Evolutionary conservation across 495 filamentous ascomycete species (phyloP), one percentile per base, ranked within the genome.

Genomic region (Parmelia sp.): DNA sequence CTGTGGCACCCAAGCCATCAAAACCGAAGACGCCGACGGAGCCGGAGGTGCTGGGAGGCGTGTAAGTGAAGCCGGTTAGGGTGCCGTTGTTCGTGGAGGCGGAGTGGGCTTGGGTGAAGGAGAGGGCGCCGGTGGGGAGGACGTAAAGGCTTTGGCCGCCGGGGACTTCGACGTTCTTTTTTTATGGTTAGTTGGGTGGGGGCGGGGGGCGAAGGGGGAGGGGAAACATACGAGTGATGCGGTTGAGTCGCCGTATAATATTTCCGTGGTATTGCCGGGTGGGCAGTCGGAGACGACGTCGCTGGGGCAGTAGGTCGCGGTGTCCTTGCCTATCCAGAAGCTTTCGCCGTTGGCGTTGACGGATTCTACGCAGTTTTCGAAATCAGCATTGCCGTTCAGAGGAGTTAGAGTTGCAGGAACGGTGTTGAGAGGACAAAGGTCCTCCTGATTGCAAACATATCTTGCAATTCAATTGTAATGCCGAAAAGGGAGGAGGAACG

Each of bases 281-380:
- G 60, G 60, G 23, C 60, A 62, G 17, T 62, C 36, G 3, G 47
- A 15, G 7, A 42, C 60, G 23, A n/a, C 45, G 4, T 49, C 23
- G 17, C 19, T 17, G 31, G 58, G 58, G 40, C 60, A 62, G 45
- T 42, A 62, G 47, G 15, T 42, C 4, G 39, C 21, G 3, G 60
- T 39, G 19, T 49, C 33, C 40, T 62, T 62, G 36, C 60, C 60
- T 25, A 62, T 62, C 60, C 60, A 62, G 60, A 62, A 62, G 17
- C 33, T 21, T 49, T 37, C 47, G 37, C 39, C 39, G 36, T 62
- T 62, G 36, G 60, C 60, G 37, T 62, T 62, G 36, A 62, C 53
- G 36, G 60, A 2, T 23, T 25, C n/a, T n/a, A n/a, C n/a, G n/a
- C n/a, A n/a, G n/a, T n/a, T n/a, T n/a, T n/a, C n/a, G n/a, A n/a